Conservation (phyloP, 257 asterid genomes). For the Ajuga chamaepitys region DNA sequence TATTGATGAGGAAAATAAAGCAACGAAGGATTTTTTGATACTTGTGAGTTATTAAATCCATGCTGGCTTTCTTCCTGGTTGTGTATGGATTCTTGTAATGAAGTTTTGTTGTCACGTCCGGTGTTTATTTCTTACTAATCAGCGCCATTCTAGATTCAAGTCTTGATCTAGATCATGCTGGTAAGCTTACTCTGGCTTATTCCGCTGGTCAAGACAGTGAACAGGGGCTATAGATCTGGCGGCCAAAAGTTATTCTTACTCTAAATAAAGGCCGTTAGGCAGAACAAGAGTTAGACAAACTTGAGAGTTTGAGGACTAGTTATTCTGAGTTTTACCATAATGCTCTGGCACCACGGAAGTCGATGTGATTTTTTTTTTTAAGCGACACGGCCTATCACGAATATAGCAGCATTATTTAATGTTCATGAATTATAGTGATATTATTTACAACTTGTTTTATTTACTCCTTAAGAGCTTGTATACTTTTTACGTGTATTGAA, state of each 20-base stretch:
- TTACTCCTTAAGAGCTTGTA: not conserved
- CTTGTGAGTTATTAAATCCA: conserved; percentile 48
- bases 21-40: conserved; percentile 66
- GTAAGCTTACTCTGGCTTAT: not conserved
- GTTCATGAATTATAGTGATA: not conserved
- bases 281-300: conserved; percentile 6
- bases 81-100: not conserved
- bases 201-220: conserved; percentile 2
- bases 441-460: not conserved
- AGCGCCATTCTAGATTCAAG: not conserved
- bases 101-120: not conserved
- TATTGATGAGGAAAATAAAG: conserved; percentile 66
- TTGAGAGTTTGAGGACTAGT: not conserved
- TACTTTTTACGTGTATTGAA: not conserved
- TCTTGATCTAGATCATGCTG: conserved; percentile 2
- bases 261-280: not conserved
- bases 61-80: conserved; percentile 2
- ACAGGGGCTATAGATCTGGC: not conserved
- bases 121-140: not conserved
- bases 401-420: not conserved
- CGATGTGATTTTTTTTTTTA: not conserved
- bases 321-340: not conserved
- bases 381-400: not conserved
- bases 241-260: not conserved
- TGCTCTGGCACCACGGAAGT: not conserved